Conservation (phyloP, 306 rosid genomes). For the Medicago ruthenica region DNA sequence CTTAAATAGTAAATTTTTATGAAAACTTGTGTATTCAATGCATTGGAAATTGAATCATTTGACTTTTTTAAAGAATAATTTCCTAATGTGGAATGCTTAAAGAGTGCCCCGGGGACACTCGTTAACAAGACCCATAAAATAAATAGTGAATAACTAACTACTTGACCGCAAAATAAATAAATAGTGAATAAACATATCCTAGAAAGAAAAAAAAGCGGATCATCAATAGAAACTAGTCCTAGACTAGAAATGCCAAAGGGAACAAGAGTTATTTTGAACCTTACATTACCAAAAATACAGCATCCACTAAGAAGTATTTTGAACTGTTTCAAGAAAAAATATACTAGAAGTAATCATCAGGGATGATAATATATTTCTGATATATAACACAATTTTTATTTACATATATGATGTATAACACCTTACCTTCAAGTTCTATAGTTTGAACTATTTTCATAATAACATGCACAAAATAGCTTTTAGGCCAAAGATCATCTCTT, state of each 20-base stretch:
- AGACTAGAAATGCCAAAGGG: neutral
- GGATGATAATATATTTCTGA: too few relatives aligned
- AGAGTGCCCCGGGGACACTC: too few relatives aligned
- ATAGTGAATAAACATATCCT: too few relatives aligned
- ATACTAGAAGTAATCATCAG: neutral
- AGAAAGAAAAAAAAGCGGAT: conserved; percentile 5
- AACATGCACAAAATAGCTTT: neutral
- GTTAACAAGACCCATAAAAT: too few relatives aligned
- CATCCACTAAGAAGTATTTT: conserved; percentile 22
- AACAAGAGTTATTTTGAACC: neutral
- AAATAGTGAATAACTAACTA: too few relatives aligned
- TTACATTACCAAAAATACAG: conserved; percentile 10
- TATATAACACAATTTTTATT: neutral
- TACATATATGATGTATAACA: neutral
- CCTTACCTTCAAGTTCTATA: conserved; percentile 18
- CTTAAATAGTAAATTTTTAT: too few relatives aligned
- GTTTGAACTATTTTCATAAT: neutral
- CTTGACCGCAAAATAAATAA: too few relatives aligned
- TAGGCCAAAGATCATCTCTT: conserved; percentile 38
- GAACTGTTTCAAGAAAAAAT: conserved; percentile 3
- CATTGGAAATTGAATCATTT: too few relatives aligned
- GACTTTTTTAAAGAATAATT: too few relatives aligned
- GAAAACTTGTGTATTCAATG: too few relatives aligned
- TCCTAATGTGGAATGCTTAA: too few relatives aligned
- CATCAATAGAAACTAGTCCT: too few relatives aligned